phyloP scores from a whole-genome alignment of 345 rosid genomes.

The Citrus unshiu region DNA sequence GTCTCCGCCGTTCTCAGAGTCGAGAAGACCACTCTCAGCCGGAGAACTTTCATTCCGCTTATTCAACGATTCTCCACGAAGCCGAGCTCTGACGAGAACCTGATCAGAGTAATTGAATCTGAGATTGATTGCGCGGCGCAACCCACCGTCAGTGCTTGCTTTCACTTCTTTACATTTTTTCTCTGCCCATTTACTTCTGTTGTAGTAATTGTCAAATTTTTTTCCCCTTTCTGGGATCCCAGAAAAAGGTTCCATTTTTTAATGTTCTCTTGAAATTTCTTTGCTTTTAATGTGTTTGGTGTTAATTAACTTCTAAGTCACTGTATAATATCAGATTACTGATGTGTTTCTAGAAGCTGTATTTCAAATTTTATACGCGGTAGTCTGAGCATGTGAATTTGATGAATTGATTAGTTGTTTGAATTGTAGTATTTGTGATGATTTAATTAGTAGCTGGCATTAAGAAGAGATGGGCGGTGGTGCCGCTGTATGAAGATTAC shows the following conservation, averaged over 20 bases:
- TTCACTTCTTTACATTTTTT: not conserved
- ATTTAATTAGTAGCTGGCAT: not conserved
- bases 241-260: no score
- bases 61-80: constrained; percentile 29
- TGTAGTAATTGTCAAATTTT: no score
- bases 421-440: not conserved
- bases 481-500: not conserved
- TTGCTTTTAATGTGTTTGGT: not conserved
- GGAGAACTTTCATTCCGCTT: constrained; percentile 9
- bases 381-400: not conserved
- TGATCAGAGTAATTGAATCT: constrained; percentile 38
- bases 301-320: not conserved
- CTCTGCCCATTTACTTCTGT: not conserved
- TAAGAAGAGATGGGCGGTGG: not conserved
- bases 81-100: constrained; percentile 33
- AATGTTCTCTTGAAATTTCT: not conserved
- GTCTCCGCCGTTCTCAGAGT: constrained; percentile 12
- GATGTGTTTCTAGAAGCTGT: not conserved
- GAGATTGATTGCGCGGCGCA: constrained; percentile 50
- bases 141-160: not conserved
- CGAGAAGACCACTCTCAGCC: constrained; percentile 18
- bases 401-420: not conserved
- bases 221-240: no score
- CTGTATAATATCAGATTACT: not conserved
- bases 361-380: not conserved